Percentiles rank a stretch among this genome's conserved stretches.
These are phyloP conservation scores for Sphaceloma murrayae DNA, from an alignment of 2,329 filamentous ascomycete genomes.

Conservation along the genomic window DNA sequence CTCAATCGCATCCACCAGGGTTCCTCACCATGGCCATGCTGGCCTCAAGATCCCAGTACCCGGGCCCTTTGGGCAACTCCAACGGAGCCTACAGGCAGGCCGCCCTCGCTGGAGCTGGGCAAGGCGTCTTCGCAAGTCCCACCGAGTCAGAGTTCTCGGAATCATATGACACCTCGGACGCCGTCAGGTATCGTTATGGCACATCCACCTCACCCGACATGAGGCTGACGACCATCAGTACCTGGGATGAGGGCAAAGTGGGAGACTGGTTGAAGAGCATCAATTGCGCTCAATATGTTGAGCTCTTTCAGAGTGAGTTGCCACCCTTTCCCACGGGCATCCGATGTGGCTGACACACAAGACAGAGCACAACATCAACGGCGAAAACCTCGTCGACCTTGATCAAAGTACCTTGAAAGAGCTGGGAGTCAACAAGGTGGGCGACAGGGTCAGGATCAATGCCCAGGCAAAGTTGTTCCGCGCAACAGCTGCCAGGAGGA, in stretches of 20 bases:
- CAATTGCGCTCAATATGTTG: conserved; percentile 88
- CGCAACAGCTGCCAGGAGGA: conserved; percentile 40
- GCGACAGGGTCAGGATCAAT: conserved; percentile 78
- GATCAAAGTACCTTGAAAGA: conserved; percentile 94
- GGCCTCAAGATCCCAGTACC: conserved; percentile 63
- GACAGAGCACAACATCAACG: conserved; percentile 87
- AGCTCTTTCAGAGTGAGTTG: conserved; percentile 61
- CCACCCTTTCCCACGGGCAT: neutral
- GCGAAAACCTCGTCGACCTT: conserved; percentile 91
- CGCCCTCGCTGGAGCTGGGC: conserved; percentile 10
- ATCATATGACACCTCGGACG: conserved; percentile 59
- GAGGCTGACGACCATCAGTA: conserved; percentile 32
- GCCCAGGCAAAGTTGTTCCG: conserved; percentile 42
- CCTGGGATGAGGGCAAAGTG: conserved; percentile 84
- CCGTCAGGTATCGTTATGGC: conserved; percentile 31
- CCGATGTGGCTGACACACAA: conserved; percentile 21
- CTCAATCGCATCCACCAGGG: conserved; percentile 11
- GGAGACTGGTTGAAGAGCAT: conserved; percentile 85
- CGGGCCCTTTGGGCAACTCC: conserved; percentile 36
- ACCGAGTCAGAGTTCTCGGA: conserved; percentile 92
- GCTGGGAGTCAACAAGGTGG: conserved; percentile 96
- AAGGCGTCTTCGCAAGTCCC: conserved; percentile 61
- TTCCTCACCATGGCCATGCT: conserved; percentile 59
- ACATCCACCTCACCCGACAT: neutral
- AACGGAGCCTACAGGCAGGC: conserved; percentile 29